Conservation (phyloP, 75 land plant species). For the Cunninghamia lanceolata region DNA sequence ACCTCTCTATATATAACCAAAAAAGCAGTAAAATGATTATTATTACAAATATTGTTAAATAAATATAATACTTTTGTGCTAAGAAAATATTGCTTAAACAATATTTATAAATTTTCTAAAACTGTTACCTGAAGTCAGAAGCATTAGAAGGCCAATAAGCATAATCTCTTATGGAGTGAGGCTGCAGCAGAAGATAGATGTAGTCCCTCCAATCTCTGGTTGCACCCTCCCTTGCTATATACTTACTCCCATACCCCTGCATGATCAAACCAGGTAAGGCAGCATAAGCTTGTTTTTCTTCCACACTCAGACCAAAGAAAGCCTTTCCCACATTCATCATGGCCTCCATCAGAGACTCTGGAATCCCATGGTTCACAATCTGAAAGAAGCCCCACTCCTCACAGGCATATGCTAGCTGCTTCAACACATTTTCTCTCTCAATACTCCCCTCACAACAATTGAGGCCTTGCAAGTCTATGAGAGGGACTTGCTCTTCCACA, state of each 20-base stretch:
- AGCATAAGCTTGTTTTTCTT: slow-evolving; percentile 3
- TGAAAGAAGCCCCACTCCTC: slow-evolving; percentile 31
- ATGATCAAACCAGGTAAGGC: background rate
- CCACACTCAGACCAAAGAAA: background rate
- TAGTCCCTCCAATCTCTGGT: background rate
- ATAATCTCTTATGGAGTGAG: background rate
- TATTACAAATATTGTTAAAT: background rate
- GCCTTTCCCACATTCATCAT: background rate
- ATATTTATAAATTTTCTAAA: background rate
- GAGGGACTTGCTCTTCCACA: too few species aligned
- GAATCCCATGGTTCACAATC: slow-evolving; percentile 12
- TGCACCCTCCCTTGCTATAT: background rate
- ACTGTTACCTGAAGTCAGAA: background rate
- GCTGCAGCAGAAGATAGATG: background rate
- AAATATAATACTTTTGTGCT: too few species aligned
- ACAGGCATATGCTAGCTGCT: too few species aligned
- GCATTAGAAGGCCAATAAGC: background rate
- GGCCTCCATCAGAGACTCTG: background rate
- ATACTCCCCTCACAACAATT: too few species aligned
- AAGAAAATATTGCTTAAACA: too few species aligned
- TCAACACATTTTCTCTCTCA: too few species aligned
- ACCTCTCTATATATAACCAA: slow-evolving; percentile 1
- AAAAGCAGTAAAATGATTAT: background rate
- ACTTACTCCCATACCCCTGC: background rate
- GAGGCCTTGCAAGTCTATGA: too few species aligned